Percentiles rank a stretch among this genome's conserved stretches.
Conservation (phyloP, 164 flowering plant genomes). For the Stephania japonica region DNA sequence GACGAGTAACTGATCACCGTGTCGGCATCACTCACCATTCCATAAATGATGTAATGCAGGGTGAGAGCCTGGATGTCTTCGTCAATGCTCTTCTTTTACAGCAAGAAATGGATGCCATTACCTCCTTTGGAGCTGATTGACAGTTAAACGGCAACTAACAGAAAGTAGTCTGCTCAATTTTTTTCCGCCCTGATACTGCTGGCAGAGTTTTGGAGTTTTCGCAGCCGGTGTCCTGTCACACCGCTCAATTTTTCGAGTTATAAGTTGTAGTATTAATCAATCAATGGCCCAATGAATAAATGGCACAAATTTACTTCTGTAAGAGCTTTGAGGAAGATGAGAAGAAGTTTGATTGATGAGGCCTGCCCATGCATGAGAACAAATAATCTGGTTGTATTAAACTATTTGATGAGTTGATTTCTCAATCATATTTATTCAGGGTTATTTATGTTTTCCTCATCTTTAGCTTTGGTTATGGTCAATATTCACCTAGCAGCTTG, state of each 20-base stretch:
- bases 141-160: not conserved
- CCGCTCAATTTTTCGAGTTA: not conserved
- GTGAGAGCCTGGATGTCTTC: conserved; percentile 71
- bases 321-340: not conserved
- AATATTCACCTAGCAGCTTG: no score
- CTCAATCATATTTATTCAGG: not conserved
- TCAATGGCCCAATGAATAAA: not conserved
- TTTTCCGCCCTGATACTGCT: not conserved
- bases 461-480: no score
- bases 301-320: not conserved
- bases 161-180: not conserved
- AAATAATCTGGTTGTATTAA: not conserved
- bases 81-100: conserved; percentile 77
- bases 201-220: not conserved
- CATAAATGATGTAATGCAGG: conserved; percentile 65
- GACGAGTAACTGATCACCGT: conserved; percentile 97
- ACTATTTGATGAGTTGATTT: not conserved
- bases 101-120: conserved; percentile 90
- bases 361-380: not conserved
- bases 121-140: conserved; percentile 40
- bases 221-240: not conserved
- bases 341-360: not conserved
- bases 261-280: not conserved
- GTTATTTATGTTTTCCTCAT: no score
- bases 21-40: conserved; percentile 82